Evolutionary conservation across 2,329 filamentous ascomycete genomes (phyloP), one percentile per base, ranked within the genome.

Genomic region (Trichoderma sp.): DNA sequence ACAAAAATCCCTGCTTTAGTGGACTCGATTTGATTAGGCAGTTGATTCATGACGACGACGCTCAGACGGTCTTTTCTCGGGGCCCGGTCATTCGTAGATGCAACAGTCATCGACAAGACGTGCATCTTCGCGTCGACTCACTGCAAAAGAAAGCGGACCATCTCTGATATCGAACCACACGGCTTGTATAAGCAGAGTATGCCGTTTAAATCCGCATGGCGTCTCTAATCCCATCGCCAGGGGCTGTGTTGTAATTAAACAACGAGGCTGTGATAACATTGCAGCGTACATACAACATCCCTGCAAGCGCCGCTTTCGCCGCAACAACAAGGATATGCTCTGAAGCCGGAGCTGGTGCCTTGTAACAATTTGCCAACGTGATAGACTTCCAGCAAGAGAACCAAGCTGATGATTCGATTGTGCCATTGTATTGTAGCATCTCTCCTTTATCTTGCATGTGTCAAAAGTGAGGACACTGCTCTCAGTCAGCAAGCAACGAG

Each of bases 221-320:
- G 31, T 3, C 27, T 19, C 19, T 21, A 24, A 4, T 57, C 31
- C 21, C 55, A 14, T 33, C 31, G 27, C 27, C 31, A 13, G 35
- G 55, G 11, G 14, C 14, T 37, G 16, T 19, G 29, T 61, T 43
- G 4, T 14, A 55, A 37, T 11, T 52, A 11, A 16, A 29, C 49
- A 65, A 37, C 49, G 33, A 65, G 40, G 40, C 55, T 58, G 62
- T 65, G 62, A 65, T 35, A n/a, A 56, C 35, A 33, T 49, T 56
- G 52, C 33, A 53, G 35, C 27, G 29, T 49, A 40, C 19, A 13
- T 49, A 19, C 43, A 35, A 55, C 21, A 56, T 43, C 49, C 62
- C 62, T 56, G 62, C 35, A 56, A 65, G 43, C 62, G 24, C 52
- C 49, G 62, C 37, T 37, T 47, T 33, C 62, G 37, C 37, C 13